Evolutionary conservation across 2,329 filamentous ascomycete species (phyloP), one percentile per base, ranked within the genome.

Genomic region (Ophiostoma himal-ulmi): DNA sequence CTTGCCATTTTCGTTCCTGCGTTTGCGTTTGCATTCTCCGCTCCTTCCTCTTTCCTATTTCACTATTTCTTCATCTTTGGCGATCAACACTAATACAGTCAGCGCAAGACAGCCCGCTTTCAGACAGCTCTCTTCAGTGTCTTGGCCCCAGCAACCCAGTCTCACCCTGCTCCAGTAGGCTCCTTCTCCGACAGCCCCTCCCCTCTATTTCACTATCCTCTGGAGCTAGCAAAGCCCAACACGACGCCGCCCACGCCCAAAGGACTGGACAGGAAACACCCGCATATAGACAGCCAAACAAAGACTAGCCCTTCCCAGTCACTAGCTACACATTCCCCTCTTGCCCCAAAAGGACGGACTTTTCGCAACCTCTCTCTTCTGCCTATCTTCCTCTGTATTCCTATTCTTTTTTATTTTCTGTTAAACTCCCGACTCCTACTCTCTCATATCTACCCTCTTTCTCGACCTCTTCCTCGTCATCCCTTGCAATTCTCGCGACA

Each of bases 281-380:
- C 62, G 8, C 62, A 64, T 10, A 64, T 36, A 64, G 60, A 39
- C 57, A 30, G 48, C 52, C 52, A 57, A 57, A 57, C 52, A 57
- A 54, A 34, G 57, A 62, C 57, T 30, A 62, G 57, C 57, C 57
- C 52, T 57, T 26, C 52, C 22, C 11, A 57, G n/a, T 57, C 52
- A 26, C 22, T 60, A 62, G 57, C 57, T 65, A 26, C 62, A n/a
- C 62, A n/a, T 65, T 39, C 62, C 62, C 34, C 62, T 65, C 62
- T 5, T 65, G 62, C 34, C 62, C 30, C 62, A 39, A 65, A 65
- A 65, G 34, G 62, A 57, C 52, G 52, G 20, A 36, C 62, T 39
- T 39, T 39, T 65, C 34, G 62, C 62, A 39, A 39, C 62, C 34
- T 65, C 17, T 39, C 36, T 39, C 54, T 34, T 34, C 54, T 65